Evolutionary conservation across 768 basidiomycete genomes (phyloP), one percentile per base, ranked within the genome.

Genomic region (Dacryopinax primogenitus): DNA sequence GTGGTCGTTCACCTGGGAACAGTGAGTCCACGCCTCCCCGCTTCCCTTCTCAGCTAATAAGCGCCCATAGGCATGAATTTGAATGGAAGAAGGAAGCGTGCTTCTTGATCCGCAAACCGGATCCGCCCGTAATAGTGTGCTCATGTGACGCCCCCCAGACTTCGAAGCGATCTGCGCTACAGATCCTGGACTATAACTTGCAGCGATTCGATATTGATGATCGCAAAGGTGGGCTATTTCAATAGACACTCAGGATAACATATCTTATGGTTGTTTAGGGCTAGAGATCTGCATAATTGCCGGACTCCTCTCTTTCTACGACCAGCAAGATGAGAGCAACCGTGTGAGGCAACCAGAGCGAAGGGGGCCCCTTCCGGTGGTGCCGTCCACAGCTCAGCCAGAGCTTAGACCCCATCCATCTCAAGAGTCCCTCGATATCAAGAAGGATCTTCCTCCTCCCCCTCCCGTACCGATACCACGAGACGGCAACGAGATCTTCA

Each of bases 61-160:
- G 23, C 28, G 13, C 32, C 35, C 36, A 30, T 70, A 92, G 90
- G 36, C 86, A 92, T 67, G 83, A 86, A 44, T 90, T 89, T 67
- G 90, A 91, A 71, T 92, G 90, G 90, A 87, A 84, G 71, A 81
- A 86, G 45, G 88, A 90, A 71, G 86, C 87, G 69, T 91, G 89
- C 74, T 91, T 80, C 74, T 83, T 92, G 74, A 73, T 91, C 44
- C 83, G 90, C 23, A 91, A 91, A 72, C 90, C 90, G 9, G 90
- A 92, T 68, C 90, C 90, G 4, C 87, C 90, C 2, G 89, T 92
- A 1, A 81, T 91, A 11, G 86, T 92, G 13, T 62, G 65, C 21
- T 44, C 21, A 23, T 63, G 34, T n/a, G 62, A 63, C 18, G 66
- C 81, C 84, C 1, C 77, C 84, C 1, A 85, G 86, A 6, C 78